Conservation (phyloP, 2,329 filamentous ascomycete genomes). For the Aureobasidium sp. region DNA sequence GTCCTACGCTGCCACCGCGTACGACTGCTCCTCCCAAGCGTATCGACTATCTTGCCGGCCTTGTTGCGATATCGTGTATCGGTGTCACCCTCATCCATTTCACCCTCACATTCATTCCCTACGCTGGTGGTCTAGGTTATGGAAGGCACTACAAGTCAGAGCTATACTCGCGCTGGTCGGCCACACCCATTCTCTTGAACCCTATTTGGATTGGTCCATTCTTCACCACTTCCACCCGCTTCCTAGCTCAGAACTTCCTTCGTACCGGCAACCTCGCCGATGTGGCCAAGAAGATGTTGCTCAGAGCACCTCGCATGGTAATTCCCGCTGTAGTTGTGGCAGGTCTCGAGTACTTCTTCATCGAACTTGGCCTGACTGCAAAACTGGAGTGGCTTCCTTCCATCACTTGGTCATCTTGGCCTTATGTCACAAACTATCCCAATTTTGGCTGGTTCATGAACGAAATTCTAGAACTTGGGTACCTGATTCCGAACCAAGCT, state of each 20-base stretch:
- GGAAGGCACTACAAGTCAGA: conserved; percentile 32
- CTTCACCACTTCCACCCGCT: conserved; percentile 41
- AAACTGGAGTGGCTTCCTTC: conserved; percentile 39
- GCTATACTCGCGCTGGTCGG: conserved; percentile 31
- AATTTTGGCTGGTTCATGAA: conserved; percentile 37
- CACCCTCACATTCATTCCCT: conserved; percentile 36
- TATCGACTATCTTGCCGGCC: conserved; percentile 40
- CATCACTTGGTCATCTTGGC: conserved; percentile 41
- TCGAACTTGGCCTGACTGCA: conserved; percentile 36
- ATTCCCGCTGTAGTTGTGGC: conserved; percentile 37
- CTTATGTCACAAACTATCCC: conserved; percentile 32
- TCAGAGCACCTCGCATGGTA: conserved; percentile 37
- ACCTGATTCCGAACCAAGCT: conserved; percentile 39
- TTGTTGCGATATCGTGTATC: conserved; percentile 36
- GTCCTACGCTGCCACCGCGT: neutral
- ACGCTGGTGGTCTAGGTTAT: conserved; percentile 29
- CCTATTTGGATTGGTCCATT: conserved; percentile 42
- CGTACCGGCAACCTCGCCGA: conserved; percentile 34
- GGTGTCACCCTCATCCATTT: conserved; percentile 40
- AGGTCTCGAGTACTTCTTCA: conserved; percentile 39
- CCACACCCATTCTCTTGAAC: conserved; percentile 37
- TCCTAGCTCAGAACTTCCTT: conserved; percentile 35
- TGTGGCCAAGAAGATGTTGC: conserved; percentile 37
- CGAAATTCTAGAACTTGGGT: conserved; percentile 37
- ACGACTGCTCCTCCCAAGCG: conserved; percentile 18